Percentiles rank a stretch among this genome's conserved stretches.
Evolutionary conservation across 2,329 filamentous ascomycete genomes (phyloP).

Genomic region (Helminthosporium solani): DNA sequence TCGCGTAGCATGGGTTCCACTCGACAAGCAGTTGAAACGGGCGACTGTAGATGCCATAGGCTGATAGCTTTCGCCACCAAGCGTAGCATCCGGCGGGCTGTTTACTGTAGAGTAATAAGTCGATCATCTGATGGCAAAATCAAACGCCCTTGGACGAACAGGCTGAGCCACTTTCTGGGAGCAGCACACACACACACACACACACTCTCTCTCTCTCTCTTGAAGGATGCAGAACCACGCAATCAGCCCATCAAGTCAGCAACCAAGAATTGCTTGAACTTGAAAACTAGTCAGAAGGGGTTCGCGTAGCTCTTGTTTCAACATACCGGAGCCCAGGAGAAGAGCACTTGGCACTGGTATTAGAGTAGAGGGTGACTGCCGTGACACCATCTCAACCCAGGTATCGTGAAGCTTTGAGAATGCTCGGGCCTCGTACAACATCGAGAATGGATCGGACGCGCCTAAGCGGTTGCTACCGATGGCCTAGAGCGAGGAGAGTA

Average conservation of each 20-base stretch:
- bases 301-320: conserved; percentile 22
- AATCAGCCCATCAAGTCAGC: neutral
- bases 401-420: neutral
- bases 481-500: neutral
- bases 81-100: conserved; percentile 22
- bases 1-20: conserved; percentile 4
- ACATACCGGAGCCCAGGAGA: conserved; percentile 20
- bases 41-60: conserved; percentile 17
- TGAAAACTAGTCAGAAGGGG: neutral
- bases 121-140: conserved; percentile 36
- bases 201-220: conserved; percentile 15
- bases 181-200: conserved; percentile 16
- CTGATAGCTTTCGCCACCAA: conserved; percentile 21
- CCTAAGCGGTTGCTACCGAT: no score
- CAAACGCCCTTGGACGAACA: conserved; percentile 8
- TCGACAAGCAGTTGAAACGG: conserved; percentile 20
- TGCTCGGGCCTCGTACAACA: conserved; percentile 26
- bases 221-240: conserved; percentile 1
- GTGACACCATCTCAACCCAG: conserved; percentile 6
- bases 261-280: neutral
- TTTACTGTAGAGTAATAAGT: conserved; percentile 15
- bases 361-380: conserved; percentile 2
- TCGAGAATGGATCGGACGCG: conserved; percentile 31
- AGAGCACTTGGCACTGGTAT: conserved; percentile 5
- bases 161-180: conserved; percentile 24